Evolutionary conservation across 2,329 filamentous ascomycete genomes (phyloP).

Genomic region (Fusarium falciforme): DNA sequence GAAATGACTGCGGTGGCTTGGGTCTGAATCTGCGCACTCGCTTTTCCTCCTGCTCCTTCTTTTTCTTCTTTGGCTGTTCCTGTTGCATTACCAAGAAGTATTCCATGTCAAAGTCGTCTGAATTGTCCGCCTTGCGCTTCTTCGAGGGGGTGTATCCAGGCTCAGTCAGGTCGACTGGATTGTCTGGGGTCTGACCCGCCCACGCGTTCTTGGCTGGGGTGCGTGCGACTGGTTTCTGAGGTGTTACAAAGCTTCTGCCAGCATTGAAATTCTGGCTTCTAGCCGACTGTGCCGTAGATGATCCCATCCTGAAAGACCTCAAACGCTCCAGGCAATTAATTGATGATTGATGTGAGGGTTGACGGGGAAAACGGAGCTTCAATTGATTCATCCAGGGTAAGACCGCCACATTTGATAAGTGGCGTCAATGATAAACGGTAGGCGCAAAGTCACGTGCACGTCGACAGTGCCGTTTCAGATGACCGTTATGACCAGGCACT

Average conservation of each 20-base stretch:
- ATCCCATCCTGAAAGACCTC: conserved; percentile 10
- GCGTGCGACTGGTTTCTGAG: conserved; percentile 1
- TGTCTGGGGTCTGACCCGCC: conserved; percentile 9
- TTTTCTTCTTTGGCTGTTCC: conserved; percentile 12
- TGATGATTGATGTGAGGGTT: background rate
- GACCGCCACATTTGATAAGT: background rate
- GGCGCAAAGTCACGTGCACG: conserved; percentile 19
- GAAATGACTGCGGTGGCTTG: conserved; percentile 50
- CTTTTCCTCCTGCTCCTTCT: conserved; percentile 47
- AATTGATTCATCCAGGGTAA: conserved; percentile 19
- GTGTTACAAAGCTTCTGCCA: background rate
- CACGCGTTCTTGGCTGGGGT: background rate
- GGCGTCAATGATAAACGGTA: background rate
- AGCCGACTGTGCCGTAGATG: background rate
- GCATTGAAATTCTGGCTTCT: background rate
- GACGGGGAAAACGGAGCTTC: background rate
- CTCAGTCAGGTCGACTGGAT: conserved; percentile 17
- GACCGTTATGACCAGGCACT: background rate
- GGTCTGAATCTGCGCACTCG: conserved; percentile 50
- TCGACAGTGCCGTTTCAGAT: background rate
- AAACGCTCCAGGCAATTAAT: background rate
- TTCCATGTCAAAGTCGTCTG: background rate
- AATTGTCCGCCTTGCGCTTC: conserved; percentile 31
- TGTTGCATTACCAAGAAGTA: background rate
- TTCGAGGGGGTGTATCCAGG: conserved; percentile 5